phyloP scores from a whole-genome alignment of 2,329 filamentous ascomycete species.

The Aspergillus aculeatinus region DNA sequence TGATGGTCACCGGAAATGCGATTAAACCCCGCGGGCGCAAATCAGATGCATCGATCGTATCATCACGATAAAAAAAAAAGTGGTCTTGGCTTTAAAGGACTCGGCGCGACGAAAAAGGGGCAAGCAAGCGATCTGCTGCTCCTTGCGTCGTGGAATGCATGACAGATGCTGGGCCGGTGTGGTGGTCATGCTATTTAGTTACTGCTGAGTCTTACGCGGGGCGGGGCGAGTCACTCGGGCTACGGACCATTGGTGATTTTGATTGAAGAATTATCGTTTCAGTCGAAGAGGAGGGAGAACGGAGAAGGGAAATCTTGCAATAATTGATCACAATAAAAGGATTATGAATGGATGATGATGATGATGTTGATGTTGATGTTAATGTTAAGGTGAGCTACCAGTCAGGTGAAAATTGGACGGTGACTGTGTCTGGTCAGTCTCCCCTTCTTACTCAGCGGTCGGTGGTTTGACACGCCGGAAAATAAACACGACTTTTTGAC shows the following conservation, averaged over 20 bases:
- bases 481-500: not conserved
- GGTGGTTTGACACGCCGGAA: not conserved
- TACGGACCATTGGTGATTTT: not conserved
- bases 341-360: no score
- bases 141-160: constrained; percentile 20
- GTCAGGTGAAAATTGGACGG: not conserved
- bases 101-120: constrained; percentile 11
- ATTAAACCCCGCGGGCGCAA: not conserved
- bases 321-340: no score
- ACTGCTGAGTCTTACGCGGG: not conserved
- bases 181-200: not conserved
- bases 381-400: not conserved
- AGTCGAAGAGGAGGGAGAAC: not conserved
- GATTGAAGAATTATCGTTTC: not conserved
- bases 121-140: constrained; percentile 12
- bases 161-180: constrained; percentile 15
- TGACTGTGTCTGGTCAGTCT: no score
- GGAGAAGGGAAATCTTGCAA: not conserved
- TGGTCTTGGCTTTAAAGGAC: not conserved
- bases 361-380: no score
- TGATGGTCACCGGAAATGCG: not conserved
- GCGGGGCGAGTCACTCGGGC: not conserved
- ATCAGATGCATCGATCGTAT: not conserved
- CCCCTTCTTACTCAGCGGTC: not conserved
- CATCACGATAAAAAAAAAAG: not conserved